Percentiles rank a stretch among this genome's conserved stretches.
phyloP scores from a whole-genome alignment of 345 rosid genomes.

The Eucalyptus brandiana region DNA sequence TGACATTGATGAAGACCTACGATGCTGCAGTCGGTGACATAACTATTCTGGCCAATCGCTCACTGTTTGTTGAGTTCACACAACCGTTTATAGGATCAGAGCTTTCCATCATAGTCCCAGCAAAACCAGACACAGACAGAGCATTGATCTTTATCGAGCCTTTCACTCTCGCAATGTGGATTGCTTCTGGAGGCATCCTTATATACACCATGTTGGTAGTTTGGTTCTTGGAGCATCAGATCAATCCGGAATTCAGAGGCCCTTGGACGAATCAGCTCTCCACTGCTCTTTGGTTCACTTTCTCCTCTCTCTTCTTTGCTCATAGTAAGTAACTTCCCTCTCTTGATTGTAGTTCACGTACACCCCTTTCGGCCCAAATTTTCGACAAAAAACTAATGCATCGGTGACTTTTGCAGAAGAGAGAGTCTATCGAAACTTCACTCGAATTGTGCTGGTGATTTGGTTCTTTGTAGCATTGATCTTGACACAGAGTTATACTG shows the following conservation, averaged over 20 bases:
- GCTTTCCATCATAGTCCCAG: conserved; percentile 34
- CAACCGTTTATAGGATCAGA: conserved; percentile 43
- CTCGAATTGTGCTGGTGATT: conserved; percentile 28
- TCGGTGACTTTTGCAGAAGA: conserved; percentile 19
- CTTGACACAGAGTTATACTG: conserved; percentile 52
- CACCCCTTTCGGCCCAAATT: not conserved
- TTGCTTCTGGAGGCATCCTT: conserved; percentile 18
- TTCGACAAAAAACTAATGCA: not conserved
- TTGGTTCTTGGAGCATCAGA: conserved; percentile 32
- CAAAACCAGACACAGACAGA: not conserved
- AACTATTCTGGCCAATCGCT: conserved; percentile 28
- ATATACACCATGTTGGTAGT: conserved; percentile 31
- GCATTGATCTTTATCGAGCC: conserved; percentile 40
- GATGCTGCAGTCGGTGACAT: conserved; percentile 39
- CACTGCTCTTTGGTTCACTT: conserved; percentile 32
- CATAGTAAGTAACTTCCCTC: conserved; percentile 25
- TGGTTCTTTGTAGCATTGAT: conserved; percentile 56
- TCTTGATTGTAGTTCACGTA: not conserved
- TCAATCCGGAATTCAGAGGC: conserved; percentile 28
- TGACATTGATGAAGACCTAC: conserved; percentile 15
- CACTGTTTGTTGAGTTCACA: conserved; percentile 25
- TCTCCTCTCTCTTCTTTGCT: conserved; percentile 40
- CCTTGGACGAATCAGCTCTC: conserved; percentile 14
- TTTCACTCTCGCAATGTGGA: conserved; percentile 38
- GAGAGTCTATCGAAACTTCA: conserved; percentile 13